Conservation (phyloP, 2,329 filamentous ascomycete genomes). For the Apiospora kogelbergensis region DNA sequence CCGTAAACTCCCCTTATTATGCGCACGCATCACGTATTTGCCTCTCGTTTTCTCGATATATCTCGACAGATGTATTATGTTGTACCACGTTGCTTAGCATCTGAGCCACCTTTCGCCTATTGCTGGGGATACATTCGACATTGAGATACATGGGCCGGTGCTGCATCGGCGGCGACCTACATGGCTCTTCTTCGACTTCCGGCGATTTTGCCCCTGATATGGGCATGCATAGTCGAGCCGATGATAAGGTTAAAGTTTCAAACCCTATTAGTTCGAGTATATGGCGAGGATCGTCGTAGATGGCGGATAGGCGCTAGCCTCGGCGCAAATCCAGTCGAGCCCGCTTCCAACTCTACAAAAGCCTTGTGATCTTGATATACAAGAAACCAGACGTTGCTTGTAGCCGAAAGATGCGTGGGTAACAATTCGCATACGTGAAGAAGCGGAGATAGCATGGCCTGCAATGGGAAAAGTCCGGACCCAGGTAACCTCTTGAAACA, state of each 20-base stretch:
- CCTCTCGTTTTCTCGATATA: not conserved
- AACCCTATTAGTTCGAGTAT: not conserved
- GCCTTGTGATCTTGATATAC: not conserved
- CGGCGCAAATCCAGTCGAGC: not conserved
- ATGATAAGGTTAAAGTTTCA: not conserved
- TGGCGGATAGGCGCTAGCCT: not conserved
- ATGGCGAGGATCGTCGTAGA: not conserved
- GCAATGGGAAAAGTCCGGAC: not conserved
- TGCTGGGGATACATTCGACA: not conserved
- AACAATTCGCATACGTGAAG: not conserved
- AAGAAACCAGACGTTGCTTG: not conserved
- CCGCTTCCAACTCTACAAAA: not conserved
- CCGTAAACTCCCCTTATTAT: not conserved
- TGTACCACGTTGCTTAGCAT: not conserved
- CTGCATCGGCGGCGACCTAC: conserved; percentile 1
- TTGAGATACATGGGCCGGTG: not conserved
- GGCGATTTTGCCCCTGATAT: not conserved
- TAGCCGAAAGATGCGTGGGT: not conserved
- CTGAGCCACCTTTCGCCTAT: conserved; percentile 6
- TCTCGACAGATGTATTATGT: not conserved
- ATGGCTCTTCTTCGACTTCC: not conserved
- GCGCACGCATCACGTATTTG: not conserved
- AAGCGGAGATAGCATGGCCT: not conserved
- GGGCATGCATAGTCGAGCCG: not conserved
- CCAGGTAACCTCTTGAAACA: conserved; percentile 4